A percentile compares a stretch with the other conserved stretches of the same genome.
phyloP scores from a whole-genome alignment of 2,329 filamentous ascomycete species.

The Fusarium sp. region DNA sequence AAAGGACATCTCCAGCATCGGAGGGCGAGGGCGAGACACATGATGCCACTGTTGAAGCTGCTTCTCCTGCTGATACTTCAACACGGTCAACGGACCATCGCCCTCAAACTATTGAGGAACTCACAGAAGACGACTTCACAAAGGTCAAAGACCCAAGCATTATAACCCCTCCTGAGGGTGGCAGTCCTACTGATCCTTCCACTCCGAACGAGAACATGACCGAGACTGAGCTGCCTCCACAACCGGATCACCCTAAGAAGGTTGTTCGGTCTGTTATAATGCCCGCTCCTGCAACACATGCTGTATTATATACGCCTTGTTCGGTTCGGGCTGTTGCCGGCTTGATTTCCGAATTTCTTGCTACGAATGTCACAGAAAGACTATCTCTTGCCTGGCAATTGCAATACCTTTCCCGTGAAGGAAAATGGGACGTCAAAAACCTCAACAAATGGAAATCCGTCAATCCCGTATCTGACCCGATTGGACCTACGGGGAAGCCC shows the following conservation, averaged over 20 bases:
- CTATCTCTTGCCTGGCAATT: constrained; percentile 91
- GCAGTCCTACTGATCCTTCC: constrained; percentile 58
- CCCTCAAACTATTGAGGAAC: constrained; percentile 52
- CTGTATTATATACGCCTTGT: constrained; percentile 82
- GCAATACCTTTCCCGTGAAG: constrained; percentile 85
- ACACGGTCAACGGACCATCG: constrained; percentile 47
- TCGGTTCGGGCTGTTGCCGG: constrained; percentile 82
- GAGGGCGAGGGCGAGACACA: constrained; percentile 46
- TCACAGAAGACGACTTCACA: constrained; percentile 44
- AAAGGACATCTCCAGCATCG: constrained; percentile 14
- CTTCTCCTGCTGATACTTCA: constrained; percentile 60
- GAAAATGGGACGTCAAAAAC: constrained; percentile 99
- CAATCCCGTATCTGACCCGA: constrained; percentile 79
- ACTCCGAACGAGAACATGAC: constrained; percentile 58
- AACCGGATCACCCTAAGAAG: constrained; percentile 61
- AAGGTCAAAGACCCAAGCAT: constrained; percentile 36
- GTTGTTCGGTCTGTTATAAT: constrained; percentile 77
- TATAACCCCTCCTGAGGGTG: constrained; percentile 52
- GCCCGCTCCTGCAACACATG: constrained; percentile 82
- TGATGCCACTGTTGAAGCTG: constrained; percentile 56
- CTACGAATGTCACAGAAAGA: constrained; percentile 77
- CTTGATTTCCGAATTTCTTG: constrained; percentile 84
- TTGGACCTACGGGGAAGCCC: constrained; percentile 64
- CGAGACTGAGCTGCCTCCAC: constrained; percentile 58
- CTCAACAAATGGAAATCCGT: constrained; percentile 90